Conservation (phyloP, 345 rosid species). For the Populus davidiana region DNA sequence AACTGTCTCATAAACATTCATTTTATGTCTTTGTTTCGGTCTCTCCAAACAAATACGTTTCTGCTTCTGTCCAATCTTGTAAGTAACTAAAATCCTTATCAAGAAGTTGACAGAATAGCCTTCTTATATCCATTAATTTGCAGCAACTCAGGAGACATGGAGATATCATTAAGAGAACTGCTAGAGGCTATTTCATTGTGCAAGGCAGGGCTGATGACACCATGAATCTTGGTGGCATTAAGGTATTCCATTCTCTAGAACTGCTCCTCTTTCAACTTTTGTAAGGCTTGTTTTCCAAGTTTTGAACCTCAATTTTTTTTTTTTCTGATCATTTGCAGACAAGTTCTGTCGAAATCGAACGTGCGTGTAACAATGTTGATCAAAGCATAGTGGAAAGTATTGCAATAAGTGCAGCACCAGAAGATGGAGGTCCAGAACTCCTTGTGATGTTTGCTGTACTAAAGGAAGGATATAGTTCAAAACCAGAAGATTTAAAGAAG, state of each 20-base stretch:
- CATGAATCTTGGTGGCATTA: constrained; percentile 97
- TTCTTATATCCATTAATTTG: not conserved
- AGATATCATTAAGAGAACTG: constrained; percentile 63
- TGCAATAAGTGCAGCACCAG: constrained; percentile 56
- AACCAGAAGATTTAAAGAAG: constrained; percentile 45
- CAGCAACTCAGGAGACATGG: constrained; percentile 91
- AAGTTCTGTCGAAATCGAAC: constrained; percentile 85
- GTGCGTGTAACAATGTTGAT: constrained; percentile 66
- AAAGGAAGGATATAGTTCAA: constrained; percentile 44
- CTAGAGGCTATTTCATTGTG: constrained; percentile 64
- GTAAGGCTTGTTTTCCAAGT: not conserved
- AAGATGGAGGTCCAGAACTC: constrained; percentile 71
- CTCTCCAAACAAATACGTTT: no score
- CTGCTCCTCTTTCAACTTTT: not conserved
- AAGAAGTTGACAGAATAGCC: no score
- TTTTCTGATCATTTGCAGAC: constrained; percentile 41
- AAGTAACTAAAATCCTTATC: no score
- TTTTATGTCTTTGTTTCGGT: no score
- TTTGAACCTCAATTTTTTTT: not conserved
- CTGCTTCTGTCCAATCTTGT: no score
- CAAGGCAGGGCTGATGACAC: constrained; percentile 97
- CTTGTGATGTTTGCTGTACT: constrained; percentile 56
- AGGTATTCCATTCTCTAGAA: constrained; percentile 38
- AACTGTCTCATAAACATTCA: no score
- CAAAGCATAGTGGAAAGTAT: constrained; percentile 69